A percentile compares a stretch with the other conserved stretches of the same genome.
Conservation (phyloP, 176 grass and related monocot species). For the Dendrocalamus sinicus region DNA sequence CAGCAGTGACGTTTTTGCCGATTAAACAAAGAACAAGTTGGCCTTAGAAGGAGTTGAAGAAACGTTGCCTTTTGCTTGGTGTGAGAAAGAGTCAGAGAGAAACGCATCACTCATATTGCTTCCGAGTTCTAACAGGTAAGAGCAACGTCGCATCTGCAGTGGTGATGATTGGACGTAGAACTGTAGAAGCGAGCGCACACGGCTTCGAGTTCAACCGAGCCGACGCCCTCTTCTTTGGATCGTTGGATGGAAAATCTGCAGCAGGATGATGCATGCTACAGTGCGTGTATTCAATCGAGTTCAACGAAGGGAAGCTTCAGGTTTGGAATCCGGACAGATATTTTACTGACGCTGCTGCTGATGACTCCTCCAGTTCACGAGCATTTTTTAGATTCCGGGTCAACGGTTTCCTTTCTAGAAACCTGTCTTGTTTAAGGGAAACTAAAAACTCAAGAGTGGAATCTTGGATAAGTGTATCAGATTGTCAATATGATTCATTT, state of each 20-base stretch:
- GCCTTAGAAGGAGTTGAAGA: conserved; percentile 25
- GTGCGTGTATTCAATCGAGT: neutral
- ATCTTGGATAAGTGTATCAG: neutral
- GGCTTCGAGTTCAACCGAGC: conserved; percentile 36
- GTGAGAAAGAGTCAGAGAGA: neutral
- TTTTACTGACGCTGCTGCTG: neutral
- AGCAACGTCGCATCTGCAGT: neutral
- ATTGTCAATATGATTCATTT: neutral
- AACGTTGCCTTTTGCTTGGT: conserved; percentile 31
- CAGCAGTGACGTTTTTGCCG: neutral
- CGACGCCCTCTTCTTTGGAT: neutral
- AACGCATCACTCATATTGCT: neutral
- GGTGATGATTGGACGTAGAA: conserved; percentile 18
- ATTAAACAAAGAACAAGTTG: conserved; percentile 39
- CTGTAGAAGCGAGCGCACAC: neutral
- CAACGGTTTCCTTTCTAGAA: conserved; percentile 20
- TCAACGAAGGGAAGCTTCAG: conserved; percentile 15
- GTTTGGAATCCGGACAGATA: neutral
- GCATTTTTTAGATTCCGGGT: conserved; percentile 14
- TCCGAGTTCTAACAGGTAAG: neutral
- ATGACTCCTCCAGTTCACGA: conserved; percentile 12
- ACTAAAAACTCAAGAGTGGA: neutral
- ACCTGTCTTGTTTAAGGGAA: neutral
- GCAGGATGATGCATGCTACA: neutral
- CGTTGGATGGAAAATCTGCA: neutral